Evolutionary conservation across 202 grass and related monocot species (phyloP).

Genomic region (Alloteropsis angusta): DNA sequence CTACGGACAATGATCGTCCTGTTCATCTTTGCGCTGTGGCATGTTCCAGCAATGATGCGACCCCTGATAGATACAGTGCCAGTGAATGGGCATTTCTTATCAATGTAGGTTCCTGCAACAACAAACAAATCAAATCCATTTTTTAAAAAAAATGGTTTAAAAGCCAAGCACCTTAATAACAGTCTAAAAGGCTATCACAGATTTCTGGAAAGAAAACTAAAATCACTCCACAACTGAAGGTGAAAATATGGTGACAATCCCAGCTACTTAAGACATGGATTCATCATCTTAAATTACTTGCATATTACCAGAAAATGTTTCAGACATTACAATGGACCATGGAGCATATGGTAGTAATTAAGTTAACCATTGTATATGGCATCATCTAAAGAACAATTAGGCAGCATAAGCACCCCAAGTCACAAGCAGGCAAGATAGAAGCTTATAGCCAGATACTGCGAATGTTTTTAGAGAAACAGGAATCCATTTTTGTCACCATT

Average conservation of each 20-base stretch:
- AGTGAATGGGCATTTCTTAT: slow-evolving; percentile 71
- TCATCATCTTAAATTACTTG: not conserved
- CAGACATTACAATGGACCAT: not conserved
- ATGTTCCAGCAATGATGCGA: slow-evolving; percentile 57
- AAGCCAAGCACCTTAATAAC: not conserved
- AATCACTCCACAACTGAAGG: not conserved
- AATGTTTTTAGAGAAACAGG: slow-evolving; percentile 19
- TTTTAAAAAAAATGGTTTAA: not conserved
- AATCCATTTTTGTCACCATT: not conserved
- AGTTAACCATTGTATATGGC: not conserved
- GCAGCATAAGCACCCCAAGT: slow-evolving; percentile 12
- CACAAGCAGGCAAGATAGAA: not conserved
- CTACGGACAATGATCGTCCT: slow-evolving; percentile 58
- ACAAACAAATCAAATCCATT: not conserved
- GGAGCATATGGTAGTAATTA: not conserved
- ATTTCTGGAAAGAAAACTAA: not conserved
- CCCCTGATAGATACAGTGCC: slow-evolving; percentile 51
- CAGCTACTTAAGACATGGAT: not conserved
- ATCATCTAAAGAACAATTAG: slow-evolving; percentile 5
- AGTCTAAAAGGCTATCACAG: not conserved
- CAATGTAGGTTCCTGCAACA: slow-evolving; percentile 51
- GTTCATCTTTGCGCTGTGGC: slow-evolving; percentile 70
- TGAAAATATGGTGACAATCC: not conserved
- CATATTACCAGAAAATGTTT: not conserved
- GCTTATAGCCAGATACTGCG: not conserved